These are phyloP conservation scores for Nakazawaea peltata DNA, from an alignment of 805 yeast species.

Conservation along the genomic window DNA sequence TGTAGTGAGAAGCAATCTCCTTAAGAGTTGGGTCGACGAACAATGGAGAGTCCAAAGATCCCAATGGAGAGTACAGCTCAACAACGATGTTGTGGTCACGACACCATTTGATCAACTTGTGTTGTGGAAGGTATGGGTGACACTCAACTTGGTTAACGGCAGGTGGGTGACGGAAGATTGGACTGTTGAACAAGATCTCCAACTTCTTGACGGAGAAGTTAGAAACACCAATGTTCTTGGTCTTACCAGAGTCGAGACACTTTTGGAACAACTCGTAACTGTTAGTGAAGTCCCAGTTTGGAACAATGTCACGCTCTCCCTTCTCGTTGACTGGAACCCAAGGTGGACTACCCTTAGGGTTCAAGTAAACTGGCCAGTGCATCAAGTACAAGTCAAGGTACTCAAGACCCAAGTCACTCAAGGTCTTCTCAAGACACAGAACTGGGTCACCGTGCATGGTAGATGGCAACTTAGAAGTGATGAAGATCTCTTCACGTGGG, in stretches of 20 bases:
- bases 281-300: slow-evolving; percentile 36
- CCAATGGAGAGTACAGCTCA: slow-evolving; percentile 78
- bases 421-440: slow-evolving; percentile 40
- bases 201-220: slow-evolving; percentile 56
- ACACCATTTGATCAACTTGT: slow-evolving; percentile 46
- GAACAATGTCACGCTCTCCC: slow-evolving; percentile 21
- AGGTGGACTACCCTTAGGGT: slow-evolving; percentile 5
- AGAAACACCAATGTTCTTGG: slow-evolving; percentile 70
- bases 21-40: slow-evolving; percentile 33
- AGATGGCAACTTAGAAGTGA: slow-evolving; percentile 59
- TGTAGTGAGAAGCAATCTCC: slow-evolving; percentile 36
- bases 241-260: slow-evolving; percentile 47
- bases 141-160: slow-evolving; percentile 70
- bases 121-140: slow-evolving; percentile 68
- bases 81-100: slow-evolving; percentile 43
- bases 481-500: slow-evolving; percentile 43
- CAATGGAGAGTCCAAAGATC: slow-evolving; percentile 43
- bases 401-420: slow-evolving; percentile 43
- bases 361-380: slow-evolving; percentile 50
- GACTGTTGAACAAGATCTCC: slow-evolving; percentile 37
- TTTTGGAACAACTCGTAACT: slow-evolving; percentile 64
- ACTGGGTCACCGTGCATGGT: slow-evolving; percentile 31
- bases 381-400: slow-evolving; percentile 59
- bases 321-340: slow-evolving; percentile 2
- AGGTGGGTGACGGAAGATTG: slow-evolving; percentile 44